Base-by-base conservation (phyloP, 2,329 filamentous ascomycete species). In the Fusarium torulosum region DNA sequence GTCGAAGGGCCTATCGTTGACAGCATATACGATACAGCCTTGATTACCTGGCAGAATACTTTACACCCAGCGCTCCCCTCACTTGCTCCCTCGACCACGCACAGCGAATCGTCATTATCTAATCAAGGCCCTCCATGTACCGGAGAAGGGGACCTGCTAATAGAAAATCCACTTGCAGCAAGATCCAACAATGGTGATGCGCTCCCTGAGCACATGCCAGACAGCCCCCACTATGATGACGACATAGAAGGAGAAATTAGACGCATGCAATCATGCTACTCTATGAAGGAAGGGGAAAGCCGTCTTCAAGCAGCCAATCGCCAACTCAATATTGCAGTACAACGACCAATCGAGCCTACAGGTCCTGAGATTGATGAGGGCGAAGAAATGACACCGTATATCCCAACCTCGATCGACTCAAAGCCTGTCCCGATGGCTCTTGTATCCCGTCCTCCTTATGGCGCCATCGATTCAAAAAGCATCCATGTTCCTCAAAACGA, bases 1-100 rank as follows among this genome's bases (percentile, higher is more conserved):
- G 75, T 93, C 0, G 91, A 94, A 78, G 92, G 92, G 0, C 87
- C 90, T 0, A 91, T 94, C 58, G 91, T 94, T 0, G 90, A 94
- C 70, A 87, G 88, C 2, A 77, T 94, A 23, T 94, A 93, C 74
- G 92, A 95, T 66, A 89, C 89, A 66, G 90, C 90, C 1, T 75
- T 94, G 38, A 83, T 94, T 9, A 90, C 89, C 0, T 95, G 91
- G 91, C 82, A 90, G 66, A 88, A 88, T 61, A 78, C 79, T 1
- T 74, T 93, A 1, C 53, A 58, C 8, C 70, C 70, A 4, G 33
- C 53, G 6, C 65, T 65, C 1, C 66, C 74, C 0, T 58, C 51
- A 4, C 47, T 40, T 1, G 21, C 61, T 13, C 37, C 46, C 6
- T 56, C 63, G 0, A 47, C 59, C 4, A 46, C 52, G 0, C 41